Conservation (phyloP, 768 basidiomycete species). For the Daedalea quercina region DNA sequence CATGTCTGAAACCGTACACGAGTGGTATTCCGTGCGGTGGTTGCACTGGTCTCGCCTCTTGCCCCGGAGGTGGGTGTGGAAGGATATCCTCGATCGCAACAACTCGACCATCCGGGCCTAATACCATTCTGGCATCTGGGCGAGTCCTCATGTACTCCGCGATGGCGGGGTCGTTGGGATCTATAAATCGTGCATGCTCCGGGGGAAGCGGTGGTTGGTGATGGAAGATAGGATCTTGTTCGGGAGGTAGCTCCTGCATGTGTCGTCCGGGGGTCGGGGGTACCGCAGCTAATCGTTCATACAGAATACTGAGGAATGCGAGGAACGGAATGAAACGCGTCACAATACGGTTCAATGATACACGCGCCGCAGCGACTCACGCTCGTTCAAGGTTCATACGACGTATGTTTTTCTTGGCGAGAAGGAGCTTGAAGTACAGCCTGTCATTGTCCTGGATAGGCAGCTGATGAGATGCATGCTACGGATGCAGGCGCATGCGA, state of each 20-base stretch:
- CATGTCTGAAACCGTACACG: slow-evolving; percentile 19
- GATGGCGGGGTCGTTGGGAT: slow-evolving; percentile 41
- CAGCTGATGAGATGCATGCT: slow-evolving; percentile 8
- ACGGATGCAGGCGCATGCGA: slow-evolving; percentile 13
- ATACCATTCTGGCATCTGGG: slow-evolving; percentile 38
- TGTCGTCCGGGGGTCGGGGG: slow-evolving; percentile 44
- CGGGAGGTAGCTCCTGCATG: slow-evolving; percentile 20
- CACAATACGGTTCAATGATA: slow-evolving; percentile 12
- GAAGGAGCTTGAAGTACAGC: slow-evolving; percentile 72
- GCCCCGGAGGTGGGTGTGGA: slow-evolving; percentile 14
- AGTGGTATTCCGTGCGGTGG: slow-evolving; percentile 20
- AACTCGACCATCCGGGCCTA: slow-evolving; percentile 43
- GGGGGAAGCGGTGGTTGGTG: slow-evolving; percentile 19
- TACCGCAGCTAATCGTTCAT: slow-evolving; percentile 64
- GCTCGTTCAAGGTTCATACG: slow-evolving; percentile 85
- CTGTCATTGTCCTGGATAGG: slow-evolving; percentile 76
- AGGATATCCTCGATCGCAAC: slow-evolving; percentile 44
- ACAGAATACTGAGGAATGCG: slow-evolving; percentile 49
- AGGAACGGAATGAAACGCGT: slow-evolving; percentile 3
- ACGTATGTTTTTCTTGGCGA: slow-evolving; percentile 77
- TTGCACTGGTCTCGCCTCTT: slow-evolving; percentile 11
- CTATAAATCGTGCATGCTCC: slow-evolving; percentile 16
- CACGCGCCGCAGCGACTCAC: slow-evolving; percentile 41
- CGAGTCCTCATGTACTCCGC: slow-evolving; percentile 45
- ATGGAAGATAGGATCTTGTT: slow-evolving; percentile 19